A percentile compares a stretch with the other conserved stretches of the same genome.
phyloP scores from a whole-genome alignment of 225 moss, liverwort and hornwort species.

The Neckera pumila region DNA sequence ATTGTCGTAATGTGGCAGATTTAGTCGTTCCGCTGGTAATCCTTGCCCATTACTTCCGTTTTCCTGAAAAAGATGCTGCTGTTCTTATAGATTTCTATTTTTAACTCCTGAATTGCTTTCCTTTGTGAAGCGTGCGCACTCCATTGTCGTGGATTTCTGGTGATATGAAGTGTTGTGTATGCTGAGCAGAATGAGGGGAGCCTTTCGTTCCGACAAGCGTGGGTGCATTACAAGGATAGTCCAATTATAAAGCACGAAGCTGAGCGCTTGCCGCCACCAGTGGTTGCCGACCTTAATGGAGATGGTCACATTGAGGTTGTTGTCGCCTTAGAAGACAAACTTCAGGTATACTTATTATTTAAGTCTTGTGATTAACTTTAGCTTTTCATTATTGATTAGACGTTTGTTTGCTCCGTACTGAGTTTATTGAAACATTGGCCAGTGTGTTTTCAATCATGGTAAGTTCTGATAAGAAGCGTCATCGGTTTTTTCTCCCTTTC shows the following conservation, averaged over 20 bases:
- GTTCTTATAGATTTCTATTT: neutral
- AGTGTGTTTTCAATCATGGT: neutral
- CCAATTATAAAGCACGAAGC: constrained; percentile 66
- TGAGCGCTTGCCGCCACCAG: constrained; percentile 73
- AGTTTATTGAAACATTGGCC: neutral
- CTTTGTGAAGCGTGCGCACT: neutral
- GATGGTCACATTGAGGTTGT: constrained; percentile 80
- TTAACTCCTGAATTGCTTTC: neutral
- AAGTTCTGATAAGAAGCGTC: neutral
- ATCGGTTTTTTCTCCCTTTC: neutral
- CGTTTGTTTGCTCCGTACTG: neutral
- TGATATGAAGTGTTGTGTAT: neutral
- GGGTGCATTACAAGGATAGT: constrained; percentile 68
- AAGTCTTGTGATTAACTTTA: neutral
- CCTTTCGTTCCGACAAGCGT: constrained; percentile 82
- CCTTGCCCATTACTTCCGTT: neutral
- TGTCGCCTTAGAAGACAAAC: constrained; percentile 66
- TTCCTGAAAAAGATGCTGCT: neutral
- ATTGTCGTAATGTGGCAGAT: neutral
- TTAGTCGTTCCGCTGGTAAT: neutral
- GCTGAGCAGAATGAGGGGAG: constrained; percentile 82
- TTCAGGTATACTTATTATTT: constrained; percentile 43
- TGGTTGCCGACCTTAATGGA: constrained; percentile 85
- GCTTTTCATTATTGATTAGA: neutral
- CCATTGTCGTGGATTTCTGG: neutral